Conservation (phyloP, 371 early-diverging fungal genomes). For the Mucor circinelloides region DNA sequence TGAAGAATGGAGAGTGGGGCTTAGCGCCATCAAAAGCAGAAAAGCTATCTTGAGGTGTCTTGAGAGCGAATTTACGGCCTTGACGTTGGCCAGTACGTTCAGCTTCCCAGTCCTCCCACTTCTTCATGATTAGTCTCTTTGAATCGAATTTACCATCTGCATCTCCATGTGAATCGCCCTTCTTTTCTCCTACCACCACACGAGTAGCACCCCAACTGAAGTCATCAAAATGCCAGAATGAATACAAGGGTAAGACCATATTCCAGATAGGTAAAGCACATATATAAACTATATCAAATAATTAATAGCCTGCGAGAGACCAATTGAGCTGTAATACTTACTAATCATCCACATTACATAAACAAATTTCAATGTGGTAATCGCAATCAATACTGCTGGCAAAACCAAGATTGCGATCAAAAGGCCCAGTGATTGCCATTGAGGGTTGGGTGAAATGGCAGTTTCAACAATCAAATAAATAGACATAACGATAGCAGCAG, state of each 20-base stretch:
- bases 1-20: constrained; percentile 12
- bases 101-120: constrained; percentile 76
- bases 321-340: constrained; percentile 32
- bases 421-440: constrained; percentile 69
- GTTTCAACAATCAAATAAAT: constrained; percentile 55
- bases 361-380: constrained; percentile 81
- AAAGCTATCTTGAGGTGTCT: constrained; percentile 32
- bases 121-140: constrained; percentile 60
- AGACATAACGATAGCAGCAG: constrained; percentile 77
- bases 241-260: constrained; percentile 88
- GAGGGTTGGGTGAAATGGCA: constrained; percentile 49
- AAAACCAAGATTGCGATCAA: constrained; percentile 72
- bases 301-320: not conserved
- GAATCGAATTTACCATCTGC: constrained; percentile 71
- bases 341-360: constrained; percentile 83
- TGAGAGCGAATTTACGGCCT: constrained; percentile 32
- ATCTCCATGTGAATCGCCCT: constrained; percentile 63
- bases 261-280: constrained; percentile 95
- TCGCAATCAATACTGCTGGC: constrained; percentile 84
- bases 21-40: constrained; percentile 34
- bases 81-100: constrained; percentile 56
- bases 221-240: constrained; percentile 97
- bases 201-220: constrained; percentile 94
- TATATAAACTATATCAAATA: constrained; percentile 51
- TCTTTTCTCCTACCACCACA: constrained; percentile 73